phyloP scores from a whole-genome alignment of 805 yeast genomes.

The Wickerhamomyces canadensis region DNA sequence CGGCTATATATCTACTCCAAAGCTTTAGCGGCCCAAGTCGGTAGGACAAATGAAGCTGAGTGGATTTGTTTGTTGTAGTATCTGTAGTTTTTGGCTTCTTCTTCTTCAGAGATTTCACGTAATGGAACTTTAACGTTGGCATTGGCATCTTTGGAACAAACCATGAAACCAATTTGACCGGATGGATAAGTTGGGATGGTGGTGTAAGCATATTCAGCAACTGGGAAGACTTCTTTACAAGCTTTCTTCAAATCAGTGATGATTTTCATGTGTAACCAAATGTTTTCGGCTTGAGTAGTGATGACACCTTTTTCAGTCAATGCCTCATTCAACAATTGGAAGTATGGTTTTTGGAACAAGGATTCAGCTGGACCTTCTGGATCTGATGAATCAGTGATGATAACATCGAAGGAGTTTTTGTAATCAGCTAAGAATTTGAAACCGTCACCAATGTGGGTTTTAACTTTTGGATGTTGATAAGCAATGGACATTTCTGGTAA shows the following conservation, averaged over 20 bases:
- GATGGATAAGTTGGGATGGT: conserved; percentile 96
- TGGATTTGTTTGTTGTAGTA: conserved; percentile 86
- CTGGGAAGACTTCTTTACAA: conserved; percentile 83
- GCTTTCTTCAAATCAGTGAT: conserved; percentile 77
- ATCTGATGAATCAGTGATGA: conserved; percentile 95
- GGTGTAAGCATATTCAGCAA: conserved; percentile 85
- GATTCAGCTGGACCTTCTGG: conserved; percentile 98
- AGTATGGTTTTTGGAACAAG: conserved; percentile 88
- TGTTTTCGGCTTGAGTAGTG: conserved; percentile 89
- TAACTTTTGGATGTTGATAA: conserved; percentile 82
- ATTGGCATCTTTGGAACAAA: conserved; percentile 71
- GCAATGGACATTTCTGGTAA: conserved; percentile 85
- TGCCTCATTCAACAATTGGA: conserved; percentile 78
- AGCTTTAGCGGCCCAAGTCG: conserved; percentile 76
- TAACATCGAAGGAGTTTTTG: conserved; percentile 86
- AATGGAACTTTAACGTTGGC: conserved; percentile 65
- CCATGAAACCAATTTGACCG: conserved; percentile 98
- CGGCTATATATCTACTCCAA: conserved; percentile 30
- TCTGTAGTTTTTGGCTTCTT: conserved; percentile 60
- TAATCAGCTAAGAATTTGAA: conserved; percentile 86
- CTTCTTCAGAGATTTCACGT: conserved; percentile 55
- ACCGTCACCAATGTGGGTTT: conserved; percentile 94
- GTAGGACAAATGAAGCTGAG: conserved; percentile 84
- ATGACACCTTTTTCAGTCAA: conserved; percentile 90
- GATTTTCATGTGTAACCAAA: conserved; percentile 86